Percentiles rank a stretch among this genome's conserved stretches.
Evolutionary conservation across 164 flowering plant genomes (phyloP).

Genomic region (Chloranthus sessilifolius): DNA sequence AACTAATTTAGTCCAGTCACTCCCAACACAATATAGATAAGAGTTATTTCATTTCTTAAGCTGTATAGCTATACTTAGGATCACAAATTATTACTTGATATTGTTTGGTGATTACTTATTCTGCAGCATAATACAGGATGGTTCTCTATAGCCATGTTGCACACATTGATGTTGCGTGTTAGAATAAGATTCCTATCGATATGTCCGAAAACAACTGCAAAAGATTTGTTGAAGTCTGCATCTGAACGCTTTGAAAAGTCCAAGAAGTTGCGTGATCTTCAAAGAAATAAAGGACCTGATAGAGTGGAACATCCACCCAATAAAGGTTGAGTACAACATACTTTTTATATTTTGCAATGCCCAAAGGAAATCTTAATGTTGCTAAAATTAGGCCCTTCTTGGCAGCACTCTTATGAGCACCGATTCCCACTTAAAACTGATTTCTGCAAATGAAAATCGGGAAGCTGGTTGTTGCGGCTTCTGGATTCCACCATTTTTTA

Average conservation of each 20-base stretch:
- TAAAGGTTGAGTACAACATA: conserved; percentile 51
- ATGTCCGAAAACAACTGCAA: conserved; percentile 50
- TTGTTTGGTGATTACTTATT: conserved; percentile 4
- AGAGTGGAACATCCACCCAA: conserved; percentile 26
- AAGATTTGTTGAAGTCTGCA: conserved; percentile 36
- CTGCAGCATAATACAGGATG: conserved; percentile 71
- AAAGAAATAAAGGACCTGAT: conserved; percentile 25
- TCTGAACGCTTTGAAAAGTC: conserved; percentile 55
- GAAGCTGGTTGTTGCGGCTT: too few relatives aligned
- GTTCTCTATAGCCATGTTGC: conserved; percentile 44
- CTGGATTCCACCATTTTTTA: too few relatives aligned
- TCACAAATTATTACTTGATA: background rate
- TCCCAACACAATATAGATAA: too few relatives aligned
- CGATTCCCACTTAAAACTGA: too few relatives aligned
- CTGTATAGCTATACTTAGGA: too few relatives aligned
- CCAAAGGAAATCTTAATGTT: too few relatives aligned
- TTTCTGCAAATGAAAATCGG: too few relatives aligned
- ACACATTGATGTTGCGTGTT: conserved; percentile 46
- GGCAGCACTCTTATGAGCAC: too few relatives aligned
- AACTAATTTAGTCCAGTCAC: too few relatives aligned
- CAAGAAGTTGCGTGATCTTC: conserved; percentile 29
- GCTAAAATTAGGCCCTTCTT: too few relatives aligned
- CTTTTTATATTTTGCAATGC: too few relatives aligned
- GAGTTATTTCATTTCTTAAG: too few relatives aligned
- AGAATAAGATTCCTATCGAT: conserved; percentile 59